Base-by-base conservation (phyloP, 768 basidiomycete species). In the Lactifluus subvellereus region DNA sequence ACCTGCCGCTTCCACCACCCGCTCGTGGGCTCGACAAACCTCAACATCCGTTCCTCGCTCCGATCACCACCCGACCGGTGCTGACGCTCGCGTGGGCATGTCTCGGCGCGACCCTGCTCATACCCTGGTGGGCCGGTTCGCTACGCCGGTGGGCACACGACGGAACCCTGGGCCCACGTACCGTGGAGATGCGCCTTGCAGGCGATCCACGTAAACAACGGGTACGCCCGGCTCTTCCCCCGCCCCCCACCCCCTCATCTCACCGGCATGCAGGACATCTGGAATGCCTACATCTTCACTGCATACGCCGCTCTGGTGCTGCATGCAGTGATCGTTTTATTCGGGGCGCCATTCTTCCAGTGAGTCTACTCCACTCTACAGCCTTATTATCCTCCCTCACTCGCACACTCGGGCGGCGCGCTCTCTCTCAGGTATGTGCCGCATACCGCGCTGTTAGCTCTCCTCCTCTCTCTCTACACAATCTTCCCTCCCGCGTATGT, bases 321-420 rank as follows among this genome's bases (percentile, higher is more conserved):
- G n/a, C 78, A 86, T 64, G 67, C 71, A 50, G 55, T 84, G 2
- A 67, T 86, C 0, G 73, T 93, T 16, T 70, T 90, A 16, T 86
- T 96, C 66, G 93, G 94, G 0, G 91, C 93, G 10, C 88, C 91
- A 4, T 66, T 88, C 16, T 66, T 76, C 35, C 82, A 80, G 87
- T 87, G 69, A 66, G 76, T 71, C 11, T 38, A 1, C 49, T 35
- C 22, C n/a, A 9, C 42, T 35, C 22, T 27, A 9, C 6, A n/a
- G 38, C 54, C 11, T 33, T 11, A 20, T 20, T 18, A 59, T 50
- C 66, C 59, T 27, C 40, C 11, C 54, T 18, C 52, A 32, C 50
- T 37, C 30, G 30, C 18, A 65, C 40, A n/a, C 35, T 52, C 22
- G 27, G 22, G 43, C 45, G 6, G 18, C 43, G 54, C 22, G 58